These are phyloP conservation scores for Gossypium aridum DNA, from an alignment of 441 rosid species.

Conservation along the genomic window DNA sequence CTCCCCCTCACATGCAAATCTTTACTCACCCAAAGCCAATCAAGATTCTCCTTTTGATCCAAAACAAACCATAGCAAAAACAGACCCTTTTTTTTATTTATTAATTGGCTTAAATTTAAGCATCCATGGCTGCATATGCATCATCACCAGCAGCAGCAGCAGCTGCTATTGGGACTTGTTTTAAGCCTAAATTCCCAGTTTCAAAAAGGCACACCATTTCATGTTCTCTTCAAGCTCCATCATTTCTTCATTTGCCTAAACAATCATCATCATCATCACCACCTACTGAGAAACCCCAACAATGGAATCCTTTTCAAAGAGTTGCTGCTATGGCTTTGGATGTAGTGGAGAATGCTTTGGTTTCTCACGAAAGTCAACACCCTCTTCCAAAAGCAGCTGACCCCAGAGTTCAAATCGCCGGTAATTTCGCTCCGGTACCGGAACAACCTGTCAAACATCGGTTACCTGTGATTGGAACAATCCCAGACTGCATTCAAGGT, in stretches of 20 bases:
- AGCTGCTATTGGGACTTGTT: slow-evolving; percentile 1
- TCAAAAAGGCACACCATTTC: slow-evolving; percentile 9
- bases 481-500: slow-evolving; percentile 56
- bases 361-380: slow-evolving; percentile 36
- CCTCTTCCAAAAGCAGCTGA: slow-evolving; percentile 61
- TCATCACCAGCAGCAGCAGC: background rate
- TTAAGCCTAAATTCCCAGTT: background rate
- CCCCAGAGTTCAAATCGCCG: slow-evolving; percentile 55
- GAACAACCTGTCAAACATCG: slow-evolving; percentile 44
- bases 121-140: slow-evolving; percentile 19
- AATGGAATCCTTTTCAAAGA: slow-evolving; percentile 49
- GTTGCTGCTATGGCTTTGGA: slow-evolving; percentile 50
- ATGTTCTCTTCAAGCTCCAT: slow-evolving; percentile 37
- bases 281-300: slow-evolving; percentile 1
- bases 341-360: slow-evolving; percentile 39
- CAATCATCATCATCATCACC: slow-evolving; percentile 11
- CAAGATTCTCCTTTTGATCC: background rate
- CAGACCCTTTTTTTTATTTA: background rate
- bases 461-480: slow-evolving; percentile 44
- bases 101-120: background rate
- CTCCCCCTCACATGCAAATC: background rate
- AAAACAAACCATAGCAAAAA: background rate
- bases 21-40: background rate
- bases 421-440: slow-evolving; percentile 71
- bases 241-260: slow-evolving; percentile 38